A percentile compares a stretch with the other conserved stretches of the same genome.
phyloP scores from a whole-genome alignment of 2,329 filamentous ascomycete genomes.

The Alternaria solani region DNA sequence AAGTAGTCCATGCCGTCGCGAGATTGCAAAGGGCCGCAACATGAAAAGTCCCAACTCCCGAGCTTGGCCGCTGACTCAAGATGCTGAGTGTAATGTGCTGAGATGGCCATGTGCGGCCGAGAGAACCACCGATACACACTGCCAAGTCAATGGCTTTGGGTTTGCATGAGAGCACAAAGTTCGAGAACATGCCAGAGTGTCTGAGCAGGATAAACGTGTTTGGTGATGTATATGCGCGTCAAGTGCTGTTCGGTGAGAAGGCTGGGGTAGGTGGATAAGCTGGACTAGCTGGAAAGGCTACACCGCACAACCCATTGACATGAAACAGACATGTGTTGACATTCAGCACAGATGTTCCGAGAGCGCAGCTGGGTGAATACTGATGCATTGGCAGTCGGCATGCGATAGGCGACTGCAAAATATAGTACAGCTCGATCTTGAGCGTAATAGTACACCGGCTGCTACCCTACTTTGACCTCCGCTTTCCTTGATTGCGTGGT shows the following conservation, averaged over 20 bases:
- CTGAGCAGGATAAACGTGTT: neutral
- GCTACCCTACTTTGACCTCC: conserved; percentile 56
- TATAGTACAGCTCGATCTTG: conserved; percentile 31
- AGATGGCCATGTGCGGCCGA: neutral
- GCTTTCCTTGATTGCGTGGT: conserved; percentile 89
- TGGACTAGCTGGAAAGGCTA: neutral
- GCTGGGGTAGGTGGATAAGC: neutral
- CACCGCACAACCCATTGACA: neutral
- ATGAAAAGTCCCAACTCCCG: neutral
- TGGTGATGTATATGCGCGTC: neutral
- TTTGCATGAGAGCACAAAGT: neutral
- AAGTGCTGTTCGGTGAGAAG: neutral
- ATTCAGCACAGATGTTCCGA: neutral
- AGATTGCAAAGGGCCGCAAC: conserved; percentile 3
- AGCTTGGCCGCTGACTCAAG: neutral
- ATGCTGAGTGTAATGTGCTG: neutral
- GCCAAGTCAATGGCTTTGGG: neutral
- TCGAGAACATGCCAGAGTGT: neutral
- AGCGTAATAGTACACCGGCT: conserved; percentile 19
- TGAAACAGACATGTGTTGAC: neutral
- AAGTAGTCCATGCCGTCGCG: neutral
- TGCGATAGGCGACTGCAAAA: conserved; percentile 8
- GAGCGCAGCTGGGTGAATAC: neutral
- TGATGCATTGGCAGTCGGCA: conserved; percentile 16
- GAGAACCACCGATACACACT: conserved; percentile 1